Evolutionary conservation across 805 yeast species (phyloP), one percentile per base, ranked within the genome.

Genomic region (Suhomyces sp.): DNA sequence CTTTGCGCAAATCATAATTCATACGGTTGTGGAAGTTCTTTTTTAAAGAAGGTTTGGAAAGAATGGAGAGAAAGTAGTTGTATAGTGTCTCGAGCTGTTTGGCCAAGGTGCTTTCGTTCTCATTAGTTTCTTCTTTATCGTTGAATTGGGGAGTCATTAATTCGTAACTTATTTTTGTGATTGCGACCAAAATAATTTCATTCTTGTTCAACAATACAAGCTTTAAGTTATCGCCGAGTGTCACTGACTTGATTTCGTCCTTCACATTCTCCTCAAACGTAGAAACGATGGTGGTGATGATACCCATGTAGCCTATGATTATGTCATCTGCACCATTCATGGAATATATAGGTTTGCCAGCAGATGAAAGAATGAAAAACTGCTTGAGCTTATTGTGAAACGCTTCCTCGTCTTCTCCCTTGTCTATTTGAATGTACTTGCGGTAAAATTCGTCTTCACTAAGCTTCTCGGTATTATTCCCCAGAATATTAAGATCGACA

Each of bases 301-400:
- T 74, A 0, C 96, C 97, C 73, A 87, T 83, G 60, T 87, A 86
- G 0, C 90, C 86, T 44, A 88, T 70, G 2, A 87, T 74, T 13
- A 83, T 68, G 36, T 83, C 85, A 50, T 88, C 92, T 2, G 83
- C 72, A 2, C 94, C 96, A 64, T 85, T 82, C 77, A 86, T 74
- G 1, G 96, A 82, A 67, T 87, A 91, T 5, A 91, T 86, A 2
- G 96, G 96, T 65, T 91, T 91, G 0, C 97, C 97, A 1, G 97
- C 96, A 2, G 85, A 73, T 0, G 96, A 88, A 8, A 91, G 72
- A 3, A 91, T 81, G 59, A 89, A 87, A 62, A 87, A 88, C 54
- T 90, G 96, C 65, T 90, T 90, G 50, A 71, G 59, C 46, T 72
- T 75, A 19, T 53, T 38, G 50, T 65, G 69, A 54, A 76, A 74